phyloP scores from a whole-genome alignment of 805 yeast genomes.

The Candida namnaoensis region DNA sequence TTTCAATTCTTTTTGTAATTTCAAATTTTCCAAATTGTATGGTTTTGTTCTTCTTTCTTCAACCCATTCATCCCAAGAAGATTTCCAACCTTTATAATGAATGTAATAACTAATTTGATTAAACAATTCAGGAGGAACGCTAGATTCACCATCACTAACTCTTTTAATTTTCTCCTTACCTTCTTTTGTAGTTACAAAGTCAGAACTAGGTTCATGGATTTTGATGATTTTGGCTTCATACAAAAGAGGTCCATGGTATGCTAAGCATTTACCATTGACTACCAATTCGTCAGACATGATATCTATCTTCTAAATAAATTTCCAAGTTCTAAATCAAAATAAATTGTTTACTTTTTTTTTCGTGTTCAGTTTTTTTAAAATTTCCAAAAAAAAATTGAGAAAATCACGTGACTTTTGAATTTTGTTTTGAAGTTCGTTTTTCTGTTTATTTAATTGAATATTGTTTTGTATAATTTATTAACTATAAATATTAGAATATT shows the following conservation, averaged over 20 bases:
- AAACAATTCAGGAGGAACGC: slow-evolving; percentile 25
- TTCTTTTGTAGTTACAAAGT: slow-evolving; percentile 30
- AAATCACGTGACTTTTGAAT: no score
- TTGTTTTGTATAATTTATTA: no score
- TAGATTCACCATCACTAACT: background rate
- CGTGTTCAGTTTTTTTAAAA: background rate
- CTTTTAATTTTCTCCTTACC: slow-evolving; percentile 22
- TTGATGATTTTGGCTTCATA: slow-evolving; percentile 81
- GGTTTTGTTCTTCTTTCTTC: slow-evolving; percentile 57
- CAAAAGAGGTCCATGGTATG: slow-evolving; percentile 84
- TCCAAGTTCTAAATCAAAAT: background rate
- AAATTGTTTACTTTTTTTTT: no score
- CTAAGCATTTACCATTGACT: slow-evolving; percentile 43
- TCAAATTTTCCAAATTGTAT: slow-evolving; percentile 58
- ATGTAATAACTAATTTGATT: slow-evolving; percentile 46
- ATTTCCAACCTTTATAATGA: slow-evolving; percentile 94
- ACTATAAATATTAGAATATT: no score
- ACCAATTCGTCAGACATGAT: background rate
- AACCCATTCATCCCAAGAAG: slow-evolving; percentile 97
- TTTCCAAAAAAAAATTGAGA: no score
- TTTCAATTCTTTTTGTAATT: slow-evolving; percentile 52
- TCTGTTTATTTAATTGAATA: no score
- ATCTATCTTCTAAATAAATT: background rate
- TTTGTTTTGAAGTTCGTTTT: no score
- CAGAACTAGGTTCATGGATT: slow-evolving; percentile 46